These are phyloP conservation scores for Rhizomucor miehei DNA, from an alignment of 371 early-diverging fungal genomes.

Conservation along the genomic window DNA sequence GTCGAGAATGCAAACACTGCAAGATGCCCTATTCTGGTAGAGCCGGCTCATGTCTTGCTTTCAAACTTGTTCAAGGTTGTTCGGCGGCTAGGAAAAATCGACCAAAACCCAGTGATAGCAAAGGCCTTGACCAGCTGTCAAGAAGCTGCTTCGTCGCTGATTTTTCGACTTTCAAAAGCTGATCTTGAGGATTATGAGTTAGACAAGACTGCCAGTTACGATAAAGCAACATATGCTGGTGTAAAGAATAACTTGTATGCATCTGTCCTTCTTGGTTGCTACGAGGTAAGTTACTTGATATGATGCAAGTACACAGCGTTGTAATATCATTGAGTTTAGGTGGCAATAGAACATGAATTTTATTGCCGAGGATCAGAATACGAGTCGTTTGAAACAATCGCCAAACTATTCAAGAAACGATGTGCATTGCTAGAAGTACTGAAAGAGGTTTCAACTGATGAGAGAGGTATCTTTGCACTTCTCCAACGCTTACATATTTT, in stretches of 20 bases:
- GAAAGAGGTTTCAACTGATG: constrained; percentile 26
- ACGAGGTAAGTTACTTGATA: constrained; percentile 34
- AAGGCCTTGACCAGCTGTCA: constrained; percentile 7
- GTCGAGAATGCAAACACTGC: constrained; percentile 43
- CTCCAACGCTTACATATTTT: too few species aligned
- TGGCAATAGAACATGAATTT: constrained; percentile 41
- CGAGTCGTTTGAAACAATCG: constrained; percentile 26
- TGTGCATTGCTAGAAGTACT: constrained; percentile 22
- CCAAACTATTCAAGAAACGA: constrained; percentile 37
- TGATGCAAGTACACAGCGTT: neutral
- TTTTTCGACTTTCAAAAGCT: constrained; percentile 25
- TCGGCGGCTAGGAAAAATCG: constrained; percentile 2
- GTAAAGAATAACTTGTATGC: constrained; percentile 49
- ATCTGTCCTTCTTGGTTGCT: constrained; percentile 41
- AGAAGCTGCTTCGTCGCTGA: constrained; percentile 18
- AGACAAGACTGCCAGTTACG: constrained; percentile 53
- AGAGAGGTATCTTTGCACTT: constrained; percentile 23
- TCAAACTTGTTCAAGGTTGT: constrained; percentile 28
- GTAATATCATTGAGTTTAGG: constrained; percentile 14
- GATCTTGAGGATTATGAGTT: constrained; percentile 57
- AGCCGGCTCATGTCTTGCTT: constrained; percentile 41
- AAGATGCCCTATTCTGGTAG: constrained; percentile 26
- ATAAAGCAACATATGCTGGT: constrained; percentile 47
- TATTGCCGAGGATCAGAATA: constrained; percentile 10
- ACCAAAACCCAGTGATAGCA: constrained; percentile 9